Conservation (phyloP, 2,329 filamentous ascomycete genomes). For the Claviceps sp. region DNA sequence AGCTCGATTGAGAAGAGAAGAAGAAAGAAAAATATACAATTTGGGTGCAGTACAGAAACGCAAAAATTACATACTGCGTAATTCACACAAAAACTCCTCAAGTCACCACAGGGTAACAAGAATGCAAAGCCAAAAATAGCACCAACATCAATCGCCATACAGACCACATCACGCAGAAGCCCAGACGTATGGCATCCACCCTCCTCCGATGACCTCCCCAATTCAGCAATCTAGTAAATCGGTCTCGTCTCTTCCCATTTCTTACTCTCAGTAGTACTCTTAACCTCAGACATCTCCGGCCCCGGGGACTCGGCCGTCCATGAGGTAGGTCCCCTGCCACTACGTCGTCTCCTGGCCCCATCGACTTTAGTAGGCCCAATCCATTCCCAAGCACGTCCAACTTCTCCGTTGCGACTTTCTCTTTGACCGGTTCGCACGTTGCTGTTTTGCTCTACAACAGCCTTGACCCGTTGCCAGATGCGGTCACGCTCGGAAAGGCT, state of each 20-base stretch:
- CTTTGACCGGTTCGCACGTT: slow-evolving; percentile 72
- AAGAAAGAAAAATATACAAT: too few relatives aligned
- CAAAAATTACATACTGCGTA: too few relatives aligned
- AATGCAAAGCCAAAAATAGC: too few relatives aligned
- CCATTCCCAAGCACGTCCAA: slow-evolving; percentile 57
- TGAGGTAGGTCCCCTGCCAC: slow-evolving; percentile 28
- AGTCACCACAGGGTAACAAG: too few relatives aligned
- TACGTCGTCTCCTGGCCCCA: slow-evolving; percentile 32
- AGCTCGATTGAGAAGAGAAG: too few relatives aligned
- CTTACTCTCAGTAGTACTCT: slow-evolving; percentile 15
- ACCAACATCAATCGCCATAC: too few relatives aligned
- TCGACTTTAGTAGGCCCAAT: slow-evolving; percentile 43
- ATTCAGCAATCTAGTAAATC: slow-evolving; percentile 21
- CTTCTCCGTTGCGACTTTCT: slow-evolving; percentile 51
- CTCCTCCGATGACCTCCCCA: background rate
- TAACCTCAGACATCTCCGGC: slow-evolving; percentile 17
- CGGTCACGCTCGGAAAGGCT: slow-evolving; percentile 60
- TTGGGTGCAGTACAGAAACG: too few relatives aligned
- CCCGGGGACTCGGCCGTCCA: slow-evolving; percentile 25
- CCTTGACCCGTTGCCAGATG: slow-evolving; percentile 72
- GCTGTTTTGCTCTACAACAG: slow-evolving; percentile 82
- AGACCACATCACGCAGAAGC: too few relatives aligned
- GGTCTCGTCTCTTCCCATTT: slow-evolving; percentile 31
- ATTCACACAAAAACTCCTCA: too few relatives aligned
- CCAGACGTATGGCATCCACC: background rate